These are phyloP conservation scores for Wickerhamomyces chaumierensis DNA, from an alignment of 805 yeast genomes.

Conservation along the genomic window DNA sequence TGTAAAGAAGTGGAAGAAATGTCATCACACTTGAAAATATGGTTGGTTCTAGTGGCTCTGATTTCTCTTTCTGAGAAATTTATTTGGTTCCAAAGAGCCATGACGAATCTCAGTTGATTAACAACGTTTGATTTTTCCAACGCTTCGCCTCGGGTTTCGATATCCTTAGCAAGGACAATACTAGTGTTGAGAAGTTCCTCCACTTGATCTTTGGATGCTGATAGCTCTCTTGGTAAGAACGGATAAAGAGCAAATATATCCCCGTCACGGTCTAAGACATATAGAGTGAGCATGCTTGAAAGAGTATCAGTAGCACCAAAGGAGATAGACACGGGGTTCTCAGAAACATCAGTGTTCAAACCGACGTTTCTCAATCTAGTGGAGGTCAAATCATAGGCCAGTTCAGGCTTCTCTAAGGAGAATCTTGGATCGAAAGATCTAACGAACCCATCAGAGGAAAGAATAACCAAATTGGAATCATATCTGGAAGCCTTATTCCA, in stretches of 20 bases:
- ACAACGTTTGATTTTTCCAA: conserved; percentile 10
- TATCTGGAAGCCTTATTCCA: conserved; percentile 35
- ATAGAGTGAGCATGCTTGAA: conserved; percentile 39
- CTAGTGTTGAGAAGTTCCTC: conserved; percentile 24
- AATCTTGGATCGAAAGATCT: conserved; percentile 25
- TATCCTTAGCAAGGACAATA: conserved; percentile 17
- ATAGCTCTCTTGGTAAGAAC: conserved; percentile 39
- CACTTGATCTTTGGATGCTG: conserved; percentile 23
- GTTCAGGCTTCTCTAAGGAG: conserved; percentile 18
- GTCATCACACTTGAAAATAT: conserved; percentile 13
- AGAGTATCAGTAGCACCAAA: conserved; percentile 13
- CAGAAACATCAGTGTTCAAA: conserved; percentile 10
- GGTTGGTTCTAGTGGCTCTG: conserved; percentile 14
- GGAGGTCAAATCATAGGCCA: conserved; percentile 11
- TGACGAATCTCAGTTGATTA: conserved; percentile 26
- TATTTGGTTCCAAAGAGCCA: conserved; percentile 21
- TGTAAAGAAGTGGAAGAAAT: conserved; percentile 19
- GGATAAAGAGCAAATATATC: conserved; percentile 55
- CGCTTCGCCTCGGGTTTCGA: conserved; percentile 9
- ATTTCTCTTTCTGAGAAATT: conserved; percentile 8
- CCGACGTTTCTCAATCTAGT: conserved; percentile 9
- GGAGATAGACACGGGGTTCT: conserved; percentile 15
- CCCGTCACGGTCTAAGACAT: conserved; percentile 40
- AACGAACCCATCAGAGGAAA: conserved; percentile 23
- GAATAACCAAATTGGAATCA: conserved; percentile 32